A percentile compares a stretch with the other conserved stretches of the same genome.
phyloP scores from a whole-genome alignment of 768 basidiomycete species.

The Boletus sensibilis region DNA sequence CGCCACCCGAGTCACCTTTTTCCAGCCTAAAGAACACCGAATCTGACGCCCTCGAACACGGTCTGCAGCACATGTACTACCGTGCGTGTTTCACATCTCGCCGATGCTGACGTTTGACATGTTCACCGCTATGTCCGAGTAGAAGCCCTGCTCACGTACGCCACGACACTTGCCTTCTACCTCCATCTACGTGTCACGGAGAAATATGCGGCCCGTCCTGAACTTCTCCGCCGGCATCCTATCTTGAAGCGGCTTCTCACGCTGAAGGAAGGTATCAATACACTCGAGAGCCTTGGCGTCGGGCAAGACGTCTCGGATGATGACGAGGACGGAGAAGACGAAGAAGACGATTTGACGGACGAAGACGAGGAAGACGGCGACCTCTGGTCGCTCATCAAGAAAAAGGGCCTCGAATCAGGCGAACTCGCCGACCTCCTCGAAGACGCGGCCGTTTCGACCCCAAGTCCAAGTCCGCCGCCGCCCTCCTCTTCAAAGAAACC shows the following conservation, averaged over 20 bases:
- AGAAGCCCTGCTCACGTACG: conserved; percentile 91
- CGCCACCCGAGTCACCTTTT: neutral
- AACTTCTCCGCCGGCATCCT: conserved; percentile 65
- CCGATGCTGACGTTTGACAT: neutral
- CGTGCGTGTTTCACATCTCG: conserved; percentile 53
- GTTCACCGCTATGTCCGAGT: conserved; percentile 8
- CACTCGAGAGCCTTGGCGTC: conserved; percentile 85
- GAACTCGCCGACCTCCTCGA: conserved; percentile 59
- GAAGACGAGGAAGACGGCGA: conserved; percentile 42
- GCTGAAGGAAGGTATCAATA: conserved; percentile 78
- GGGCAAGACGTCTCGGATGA: conserved; percentile 48
- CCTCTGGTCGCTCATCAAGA: conserved; percentile 43
- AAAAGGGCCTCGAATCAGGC: conserved; percentile 38
- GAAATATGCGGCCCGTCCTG: conserved; percentile 60
- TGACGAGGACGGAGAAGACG: conserved; percentile 36
- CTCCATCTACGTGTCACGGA: conserved; percentile 76
- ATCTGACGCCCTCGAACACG: conserved; percentile 55
- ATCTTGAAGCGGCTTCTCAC: conserved; percentile 74
- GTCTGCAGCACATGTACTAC: conserved; percentile 83
- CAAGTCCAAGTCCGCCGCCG: conserved; percentile 14
- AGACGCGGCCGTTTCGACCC: conserved; percentile 39
- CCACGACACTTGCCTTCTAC: conserved; percentile 90
- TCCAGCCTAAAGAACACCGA: conserved; percentile 49
- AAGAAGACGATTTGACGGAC: conserved; percentile 33
- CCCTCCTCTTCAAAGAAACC: neutral